phyloP scores from a whole-genome alignment of 768 basidiomycete species.

The Tricholoma furcatifolium region DNA sequence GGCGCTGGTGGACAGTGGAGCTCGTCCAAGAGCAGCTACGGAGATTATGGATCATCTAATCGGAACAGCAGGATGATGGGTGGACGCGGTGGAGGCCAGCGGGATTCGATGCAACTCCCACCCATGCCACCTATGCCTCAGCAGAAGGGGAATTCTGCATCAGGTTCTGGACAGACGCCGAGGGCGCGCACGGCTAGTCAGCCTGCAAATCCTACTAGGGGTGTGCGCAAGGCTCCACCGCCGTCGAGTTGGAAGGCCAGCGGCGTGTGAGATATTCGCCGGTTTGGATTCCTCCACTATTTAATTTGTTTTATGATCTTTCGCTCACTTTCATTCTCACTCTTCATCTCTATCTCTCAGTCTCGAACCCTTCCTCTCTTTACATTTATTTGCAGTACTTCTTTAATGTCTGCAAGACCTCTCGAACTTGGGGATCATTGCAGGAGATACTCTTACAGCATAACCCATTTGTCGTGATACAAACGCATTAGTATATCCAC shows the following conservation, averaged over 20 bases:
- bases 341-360: conserved; percentile 8
- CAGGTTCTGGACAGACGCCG: conserved; percentile 11
- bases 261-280: conserved; percentile 15
- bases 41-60: conserved; percentile 53
- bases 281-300: conserved; percentile 8
- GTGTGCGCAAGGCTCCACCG: conserved; percentile 39
- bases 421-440: background rate
- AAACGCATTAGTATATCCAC: conserved; percentile 18
- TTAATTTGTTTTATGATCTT: conserved; percentile 5
- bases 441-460: conserved; percentile 16
- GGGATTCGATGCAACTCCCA: conserved; percentile 43
- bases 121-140: conserved; percentile 39
- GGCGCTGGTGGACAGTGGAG: conserved; percentile 46
- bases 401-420: conserved; percentile 1
- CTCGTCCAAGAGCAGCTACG: conserved; percentile 68
- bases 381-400: conserved; percentile 1
- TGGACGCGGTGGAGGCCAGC: conserved; percentile 17
- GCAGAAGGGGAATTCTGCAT: conserved; percentile 16
- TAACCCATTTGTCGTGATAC: conserved; percentile 8
- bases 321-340: conserved; percentile 5
- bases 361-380: too few relatives aligned
- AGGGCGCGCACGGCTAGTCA: conserved; percentile 45
- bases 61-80: conserved; percentile 20
- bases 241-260: conserved; percentile 65
- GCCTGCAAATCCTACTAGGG: conserved; percentile 35